Conservation (phyloP, 2,329 filamentous ascomycete genomes). For the Fusarium albidum region DNA sequence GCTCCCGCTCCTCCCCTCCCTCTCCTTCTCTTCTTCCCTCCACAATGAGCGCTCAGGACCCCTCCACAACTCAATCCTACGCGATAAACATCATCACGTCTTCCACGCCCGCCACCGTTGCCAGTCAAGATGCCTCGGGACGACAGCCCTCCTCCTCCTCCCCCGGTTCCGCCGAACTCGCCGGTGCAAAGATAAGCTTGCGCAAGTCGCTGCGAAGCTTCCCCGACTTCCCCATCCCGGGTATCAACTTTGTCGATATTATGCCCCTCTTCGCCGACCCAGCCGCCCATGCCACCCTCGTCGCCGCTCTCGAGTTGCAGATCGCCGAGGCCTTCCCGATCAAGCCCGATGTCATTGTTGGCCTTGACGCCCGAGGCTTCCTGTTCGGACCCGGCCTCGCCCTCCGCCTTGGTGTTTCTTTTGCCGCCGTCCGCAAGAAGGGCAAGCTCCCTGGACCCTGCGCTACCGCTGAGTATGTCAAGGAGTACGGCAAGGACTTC, state of each 20-base stretch:
- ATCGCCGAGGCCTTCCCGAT: constrained; percentile 69
- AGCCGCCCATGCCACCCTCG: constrained; percentile 75
- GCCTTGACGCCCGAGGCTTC: constrained; percentile 93
- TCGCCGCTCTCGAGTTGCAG: constrained; percentile 87
- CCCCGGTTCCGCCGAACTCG: constrained; percentile 70
- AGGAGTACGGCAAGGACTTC: constrained; percentile 94
- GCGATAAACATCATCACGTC: constrained; percentile 41
- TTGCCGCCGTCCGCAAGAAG: constrained; percentile 93
- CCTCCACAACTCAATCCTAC: constrained; percentile 38
- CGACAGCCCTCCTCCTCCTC: constrained; percentile 69
- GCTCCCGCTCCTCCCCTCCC: constrained; percentile 39
- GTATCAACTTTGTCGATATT: constrained; percentile 98
- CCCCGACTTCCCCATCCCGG: constrained; percentile 89
- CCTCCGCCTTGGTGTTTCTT: constrained; percentile 80
- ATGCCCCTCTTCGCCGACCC: constrained; percentile 91
- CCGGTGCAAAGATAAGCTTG: constrained; percentile 76
- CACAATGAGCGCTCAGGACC: constrained; percentile 45
- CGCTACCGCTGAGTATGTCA: constrained; percentile 85
- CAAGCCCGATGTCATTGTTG: constrained; percentile 89
- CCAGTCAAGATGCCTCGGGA: constrained; percentile 66
- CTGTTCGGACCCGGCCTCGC: constrained; percentile 93
- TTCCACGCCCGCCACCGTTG: constrained; percentile 41
- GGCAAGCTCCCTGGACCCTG: constrained; percentile 94
- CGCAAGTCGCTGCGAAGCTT: constrained; percentile 80
- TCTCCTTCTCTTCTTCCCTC: constrained; percentile 40